Evolutionary conservation across 805 yeast species (phyloP), one percentile per base, ranked within the genome.

Genomic region (Millerozyma miso): DNA sequence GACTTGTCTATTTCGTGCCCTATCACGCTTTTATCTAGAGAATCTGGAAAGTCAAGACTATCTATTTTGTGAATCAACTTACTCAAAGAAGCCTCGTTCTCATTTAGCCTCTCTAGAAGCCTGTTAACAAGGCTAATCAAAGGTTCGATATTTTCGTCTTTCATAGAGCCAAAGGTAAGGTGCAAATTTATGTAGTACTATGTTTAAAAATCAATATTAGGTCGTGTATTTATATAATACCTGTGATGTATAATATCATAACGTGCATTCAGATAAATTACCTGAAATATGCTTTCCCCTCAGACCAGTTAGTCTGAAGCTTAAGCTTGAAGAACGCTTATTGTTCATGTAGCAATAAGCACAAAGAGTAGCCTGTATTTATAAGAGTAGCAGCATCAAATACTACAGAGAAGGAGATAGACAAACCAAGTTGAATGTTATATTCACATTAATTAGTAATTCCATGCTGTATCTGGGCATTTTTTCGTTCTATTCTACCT

Each of bases 401-500:
- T n/a, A n/a, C n/a, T n/a, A n/a, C n/a, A n/a, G n/a, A n/a, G n/a
- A n/a, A n/a, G n/a, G n/a, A n/a, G n/a, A n/a, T n/a, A n/a, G n/a
- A n/a, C n/a, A n/a, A n/a, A n/a, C n/a, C n/a, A n/a, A n/a, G n/a
- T n/a, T n/a, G n/a, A n/a, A n/a, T n/a, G n/a, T n/a, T n/a, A n/a
- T n/a, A n/a, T n/a, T n/a, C n/a, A 23, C 29, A 10, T 23, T 23
- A 23, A 23, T 23, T 23, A 23, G 29, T 23, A 7, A 23, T 23
- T 7, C 29, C 29, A 23, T 45, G 47, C 39, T 50, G 51, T 23
- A 38, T 36, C 26, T 48, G 51, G 18, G 88, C 90, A 41, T 74
- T 62, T 52, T 85, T 78, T 51, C 98, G 72, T 61, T 90, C 97
- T 48, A 85, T 84, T 55, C 86, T 83, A n/a, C 96, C 96, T 65